Evolutionary conservation across 257 asterid genomes (phyloP).

Genomic region (Lavandula angustifolia): DNA sequence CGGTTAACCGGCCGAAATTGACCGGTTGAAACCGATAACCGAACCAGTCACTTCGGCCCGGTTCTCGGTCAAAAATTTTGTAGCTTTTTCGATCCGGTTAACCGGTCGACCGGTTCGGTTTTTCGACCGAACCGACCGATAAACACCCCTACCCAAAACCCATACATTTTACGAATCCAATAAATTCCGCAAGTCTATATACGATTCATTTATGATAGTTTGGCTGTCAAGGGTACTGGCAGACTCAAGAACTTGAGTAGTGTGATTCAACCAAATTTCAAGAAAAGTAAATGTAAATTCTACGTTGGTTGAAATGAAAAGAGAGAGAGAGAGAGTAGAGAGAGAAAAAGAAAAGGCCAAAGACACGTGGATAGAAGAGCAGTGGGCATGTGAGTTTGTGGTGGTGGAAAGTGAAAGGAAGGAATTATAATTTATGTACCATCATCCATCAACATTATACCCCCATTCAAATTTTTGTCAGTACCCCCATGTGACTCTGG

Average conservation of each 20-base stretch:
- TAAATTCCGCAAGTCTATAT: neutral
- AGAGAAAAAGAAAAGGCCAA: conserved; percentile 42
- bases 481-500: conserved; percentile 48
- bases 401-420: conserved; percentile 48
- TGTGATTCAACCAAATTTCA: neutral
- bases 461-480: conserved; percentile 36
- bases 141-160: too few species aligned
- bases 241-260: neutral
- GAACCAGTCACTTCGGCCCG: too few species aligned
- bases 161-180: too few species aligned
- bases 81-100: too few species aligned
- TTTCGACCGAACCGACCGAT: too few species aligned
- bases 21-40: too few species aligned
- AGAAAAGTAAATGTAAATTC: neutral
- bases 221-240: neutral
- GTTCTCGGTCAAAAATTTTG: too few species aligned
- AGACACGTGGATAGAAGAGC: conserved; percentile 37
- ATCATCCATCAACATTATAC: conserved; percentile 22
- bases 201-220: conserved; percentile 7
- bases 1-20: too few species aligned
- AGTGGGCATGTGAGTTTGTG: conserved; percentile 43
- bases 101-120: too few species aligned
- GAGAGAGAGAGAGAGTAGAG: conserved; percentile 26
- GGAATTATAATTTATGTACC: conserved; percentile 23
- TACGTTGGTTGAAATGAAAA: neutral